Evolutionary conservation across 768 basidiomycete species (phyloP), one percentile per base, ranked within the genome.

Genomic region (Mycena galopus): DNA sequence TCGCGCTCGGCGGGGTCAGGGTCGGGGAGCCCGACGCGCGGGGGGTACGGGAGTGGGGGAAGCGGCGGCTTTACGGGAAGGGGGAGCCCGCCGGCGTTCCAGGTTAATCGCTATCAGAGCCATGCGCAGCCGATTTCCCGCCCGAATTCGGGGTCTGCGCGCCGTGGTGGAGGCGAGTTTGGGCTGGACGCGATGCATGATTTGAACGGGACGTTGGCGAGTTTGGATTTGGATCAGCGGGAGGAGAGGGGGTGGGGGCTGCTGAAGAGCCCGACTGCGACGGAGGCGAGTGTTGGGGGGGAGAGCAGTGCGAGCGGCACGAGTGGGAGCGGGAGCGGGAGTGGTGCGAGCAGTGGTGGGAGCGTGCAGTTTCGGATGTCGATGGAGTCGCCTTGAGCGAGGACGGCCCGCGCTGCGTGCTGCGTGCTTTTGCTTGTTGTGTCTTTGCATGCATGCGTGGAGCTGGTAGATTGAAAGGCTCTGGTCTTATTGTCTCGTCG

Each of bases 191-290:
- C 79, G 33, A 87, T 95, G 74, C 88, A 89, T 44, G 93, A 94
- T 80, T 80, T 95, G 63, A 94, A 93, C 76, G 91, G 92, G 25
- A 93, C 91, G 32, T 85, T 95, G 44, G 92, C 94, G 37, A 93
- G 91, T 79, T 87, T 95, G 19, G 88, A 94, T 73, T 82, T 95
- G 67, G 62, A 64, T 33, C 44, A 67, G 12, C 2, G 56, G 23
- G 62, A n/a, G 47, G 11, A 63, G 76, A 63, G 77, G 19, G 44
- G 21, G 44, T n/a, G 19, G 2, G 42, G 42, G 42, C 7, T 2
- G 76, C 44, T 70, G 19, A 65, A 66, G 68, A 73, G 73, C 65
- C 68, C 65, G 55, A 47, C 47, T 39, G 51, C 55, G 23, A 39
- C 69, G 33, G 58, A 69, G 19, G 44, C n/a, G 42, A 65, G 63